phyloP scores from a whole-genome alignment of 805 yeast species.

The Hanseniaspora jakobsenii region DNA sequence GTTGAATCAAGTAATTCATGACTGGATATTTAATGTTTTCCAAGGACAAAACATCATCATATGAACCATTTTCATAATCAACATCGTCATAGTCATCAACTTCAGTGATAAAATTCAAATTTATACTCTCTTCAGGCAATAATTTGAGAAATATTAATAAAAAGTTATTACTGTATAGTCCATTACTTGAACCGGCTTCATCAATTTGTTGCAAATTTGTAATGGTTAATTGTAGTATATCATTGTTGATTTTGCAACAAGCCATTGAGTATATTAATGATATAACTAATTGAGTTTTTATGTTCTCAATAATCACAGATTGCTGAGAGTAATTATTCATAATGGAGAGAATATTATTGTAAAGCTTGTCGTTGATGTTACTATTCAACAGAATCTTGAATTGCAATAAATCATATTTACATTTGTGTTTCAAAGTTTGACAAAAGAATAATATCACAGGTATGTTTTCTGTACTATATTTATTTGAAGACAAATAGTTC shows the following conservation, averaged over 20 bases:
- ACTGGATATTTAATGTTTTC: slow-evolving; percentile 17
- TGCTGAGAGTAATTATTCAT: slow-evolving; percentile 36
- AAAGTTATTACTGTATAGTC: slow-evolving; percentile 31
- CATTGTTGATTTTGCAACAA: slow-evolving; percentile 56
- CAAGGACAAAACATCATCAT: background rate
- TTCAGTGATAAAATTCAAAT: slow-evolving; percentile 42
- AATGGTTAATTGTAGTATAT: slow-evolving; percentile 52
- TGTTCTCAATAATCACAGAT: slow-evolving; percentile 35
- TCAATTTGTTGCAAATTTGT: slow-evolving; percentile 26
- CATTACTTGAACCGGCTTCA: slow-evolving; percentile 16
- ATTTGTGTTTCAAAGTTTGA: slow-evolving; percentile 75
- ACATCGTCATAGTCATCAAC: slow-evolving; percentile 57
- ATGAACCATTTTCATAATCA: too few species aligned
- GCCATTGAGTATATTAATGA: slow-evolving; percentile 77
- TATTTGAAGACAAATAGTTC: slow-evolving; percentile 33
- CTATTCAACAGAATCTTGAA: slow-evolving; percentile 37
- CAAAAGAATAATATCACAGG: slow-evolving; percentile 69
- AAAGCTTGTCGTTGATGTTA: slow-evolving; percentile 42
- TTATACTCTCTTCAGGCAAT: slow-evolving; percentile 71
- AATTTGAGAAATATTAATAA: slow-evolving; percentile 72
- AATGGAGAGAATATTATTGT: slow-evolving; percentile 52
- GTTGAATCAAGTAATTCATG: slow-evolving; percentile 1
- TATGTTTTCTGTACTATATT: slow-evolving; percentile 21
- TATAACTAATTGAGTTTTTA: slow-evolving; percentile 73
- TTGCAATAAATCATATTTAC: slow-evolving; percentile 75